These are phyloP conservation scores for Limnomonas spitsbergensis DNA, from an alignment of 139 green algal genomes.

Conservation along the genomic window DNA sequence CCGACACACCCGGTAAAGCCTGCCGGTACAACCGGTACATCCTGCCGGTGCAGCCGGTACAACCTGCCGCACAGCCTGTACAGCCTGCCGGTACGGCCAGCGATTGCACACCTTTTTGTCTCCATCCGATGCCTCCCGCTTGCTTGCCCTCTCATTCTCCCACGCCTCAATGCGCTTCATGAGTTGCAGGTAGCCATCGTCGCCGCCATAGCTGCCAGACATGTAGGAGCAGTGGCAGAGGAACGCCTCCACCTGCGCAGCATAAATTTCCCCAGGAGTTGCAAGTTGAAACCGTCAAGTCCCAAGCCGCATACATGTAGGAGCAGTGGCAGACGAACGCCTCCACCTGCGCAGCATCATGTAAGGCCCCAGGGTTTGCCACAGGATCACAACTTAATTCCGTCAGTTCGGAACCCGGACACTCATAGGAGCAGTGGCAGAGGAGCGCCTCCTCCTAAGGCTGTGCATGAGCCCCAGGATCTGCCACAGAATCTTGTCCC, in stretches of 20 bases:
- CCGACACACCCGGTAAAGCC: too few species aligned
- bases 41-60: too few species aligned
- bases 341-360: constrained; percentile 31
- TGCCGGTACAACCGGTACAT: too few species aligned
- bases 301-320: constrained; percentile 72
- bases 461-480: too few species aligned
- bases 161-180: constrained; percentile 33
- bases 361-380: constrained; percentile 21
- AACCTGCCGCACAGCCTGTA: too few species aligned
- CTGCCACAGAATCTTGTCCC: constrained; percentile 48
- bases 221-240: constrained; percentile 65
- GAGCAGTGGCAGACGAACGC: constrained; percentile 65
- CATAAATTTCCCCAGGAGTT: constrained; percentile 33
- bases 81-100: too few species aligned
- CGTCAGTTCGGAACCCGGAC: constrained; percentile 54
- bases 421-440: constrained; percentile 56
- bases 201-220: constrained; percentile 59
- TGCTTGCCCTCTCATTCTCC: constrained; percentile 32
- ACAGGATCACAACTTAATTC: constrained; percentile 53
- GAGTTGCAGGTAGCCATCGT: constrained; percentile 59
- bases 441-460: constrained; percentile 80
- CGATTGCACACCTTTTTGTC: background rate
- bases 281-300: constrained; percentile 46
- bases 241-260: constrained; percentile 55
- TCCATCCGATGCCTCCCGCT: background rate